phyloP scores from a whole-genome alignment of 2,329 filamentous ascomycete species.

The Periconia sp. region DNA sequence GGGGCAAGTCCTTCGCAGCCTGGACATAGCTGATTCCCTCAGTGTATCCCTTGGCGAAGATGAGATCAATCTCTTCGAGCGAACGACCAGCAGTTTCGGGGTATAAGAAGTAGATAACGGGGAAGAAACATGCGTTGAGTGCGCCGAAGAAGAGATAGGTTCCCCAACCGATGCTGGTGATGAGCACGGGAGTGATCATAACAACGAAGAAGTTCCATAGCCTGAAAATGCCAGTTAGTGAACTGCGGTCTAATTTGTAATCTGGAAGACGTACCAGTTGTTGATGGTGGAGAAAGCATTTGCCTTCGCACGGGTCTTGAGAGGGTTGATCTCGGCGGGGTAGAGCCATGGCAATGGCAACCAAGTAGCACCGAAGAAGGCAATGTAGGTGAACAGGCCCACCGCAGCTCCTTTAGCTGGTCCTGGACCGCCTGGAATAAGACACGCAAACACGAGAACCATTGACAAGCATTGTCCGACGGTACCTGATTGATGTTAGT shows the following conservation, averaged over 20 bases:
- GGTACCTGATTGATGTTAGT: conserved; percentile 14
- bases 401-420: conserved; percentile 56
- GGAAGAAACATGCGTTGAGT: conserved; percentile 56
- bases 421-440: conserved; percentile 39
- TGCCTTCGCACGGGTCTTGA: conserved; percentile 58
- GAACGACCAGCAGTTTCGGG: conserved; percentile 56
- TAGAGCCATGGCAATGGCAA: conserved; percentile 64
- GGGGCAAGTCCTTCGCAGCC: conserved; percentile 40
- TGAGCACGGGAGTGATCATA: conserved; percentile 47
- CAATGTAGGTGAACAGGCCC: conserved; percentile 69
- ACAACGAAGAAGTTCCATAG: conserved; percentile 52
- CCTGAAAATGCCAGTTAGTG: too few relatives aligned
- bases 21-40: conserved; percentile 42
- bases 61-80: conserved; percentile 56
- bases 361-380: conserved; percentile 68
- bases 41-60: conserved; percentile 47
- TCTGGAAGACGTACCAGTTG: conserved; percentile 46
- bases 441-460: conserved; percentile 43
- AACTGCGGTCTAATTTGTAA: too few relatives aligned
- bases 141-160: conserved; percentile 54
- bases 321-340: conserved; percentile 55
- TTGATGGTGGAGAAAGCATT: conserved; percentile 57
- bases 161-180: conserved; percentile 41
- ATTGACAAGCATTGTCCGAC: conserved; percentile 56
- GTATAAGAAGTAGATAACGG: conserved; percentile 58